Percentiles rank a stretch among this genome's conserved stretches.
These are phyloP conservation scores for Schizophyllum amplum DNA, from an alignment of 1,284 basidiomycete species.

Conservation along the genomic window DNA sequence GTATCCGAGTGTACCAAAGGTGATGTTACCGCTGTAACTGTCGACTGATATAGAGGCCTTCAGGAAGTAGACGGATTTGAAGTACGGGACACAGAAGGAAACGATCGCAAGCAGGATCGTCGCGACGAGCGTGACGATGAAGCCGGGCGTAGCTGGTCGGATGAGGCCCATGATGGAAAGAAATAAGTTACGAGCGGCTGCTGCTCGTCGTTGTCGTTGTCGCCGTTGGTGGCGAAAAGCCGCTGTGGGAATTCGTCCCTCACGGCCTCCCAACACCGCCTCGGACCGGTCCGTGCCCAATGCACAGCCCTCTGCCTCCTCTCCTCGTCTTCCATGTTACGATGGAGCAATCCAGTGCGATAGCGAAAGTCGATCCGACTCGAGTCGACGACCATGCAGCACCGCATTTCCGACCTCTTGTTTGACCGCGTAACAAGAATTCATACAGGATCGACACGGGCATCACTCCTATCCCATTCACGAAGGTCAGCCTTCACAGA, in stretches of 20 bases:
- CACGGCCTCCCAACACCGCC: neutral
- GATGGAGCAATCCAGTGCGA: too few relatives aligned
- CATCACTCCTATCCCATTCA: too few relatives aligned
- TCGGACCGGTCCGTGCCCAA: neutral
- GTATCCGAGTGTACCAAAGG: slow-evolving; percentile 82
- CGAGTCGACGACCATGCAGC: too few relatives aligned
- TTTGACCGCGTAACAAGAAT: too few relatives aligned
- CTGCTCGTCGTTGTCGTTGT: neutral
- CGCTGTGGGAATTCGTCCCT: neutral
- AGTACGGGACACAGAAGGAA: slow-evolving; percentile 78
- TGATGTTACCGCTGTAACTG: slow-evolving; percentile 52
- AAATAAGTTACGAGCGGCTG: neutral
- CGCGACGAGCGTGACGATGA: slow-evolving; percentile 68
- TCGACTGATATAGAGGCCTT: slow-evolving; percentile 54
- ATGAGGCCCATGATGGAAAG: slow-evolving; percentile 41
- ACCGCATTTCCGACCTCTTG: too few relatives aligned
- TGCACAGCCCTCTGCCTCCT: neutral
- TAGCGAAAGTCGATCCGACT: too few relatives aligned
- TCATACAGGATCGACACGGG: too few relatives aligned
- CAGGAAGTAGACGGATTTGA: slow-evolving; percentile 83
- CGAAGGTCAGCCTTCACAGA: too few relatives aligned
- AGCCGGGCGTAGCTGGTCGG: slow-evolving; percentile 79
- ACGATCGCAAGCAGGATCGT: slow-evolving; percentile 73
- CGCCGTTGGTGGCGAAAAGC: neutral
- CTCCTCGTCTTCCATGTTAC: too few relatives aligned